These are phyloP conservation scores for Pisolithus albus DNA, from an alignment of 768 basidiomycete species.

Conservation along the genomic window DNA sequence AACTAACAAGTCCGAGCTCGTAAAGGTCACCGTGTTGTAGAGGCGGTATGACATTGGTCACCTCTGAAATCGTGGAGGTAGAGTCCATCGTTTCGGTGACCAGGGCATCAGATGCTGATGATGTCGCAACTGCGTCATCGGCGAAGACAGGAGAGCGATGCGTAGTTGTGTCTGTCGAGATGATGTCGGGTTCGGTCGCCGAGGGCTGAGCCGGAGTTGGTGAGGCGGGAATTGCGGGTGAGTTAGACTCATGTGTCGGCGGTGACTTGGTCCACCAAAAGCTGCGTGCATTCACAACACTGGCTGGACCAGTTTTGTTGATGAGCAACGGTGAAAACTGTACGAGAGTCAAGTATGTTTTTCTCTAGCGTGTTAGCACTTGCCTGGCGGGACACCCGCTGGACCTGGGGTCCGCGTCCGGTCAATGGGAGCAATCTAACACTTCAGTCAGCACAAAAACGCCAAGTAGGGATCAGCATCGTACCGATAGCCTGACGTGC, in stretches of 20 bases:
- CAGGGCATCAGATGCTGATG: slow-evolving; percentile 3
- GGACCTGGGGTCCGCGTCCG: slow-evolving; percentile 7
- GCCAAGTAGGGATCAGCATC: background rate
- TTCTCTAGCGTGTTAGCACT: slow-evolving; percentile 2
- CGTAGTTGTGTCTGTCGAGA: background rate
- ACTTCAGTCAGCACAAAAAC: slow-evolving; percentile 7
- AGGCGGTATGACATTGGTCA: slow-evolving; percentile 33
- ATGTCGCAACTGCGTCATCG: background rate
- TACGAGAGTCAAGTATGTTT: slow-evolving; percentile 1
- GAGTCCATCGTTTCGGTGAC: slow-evolving; percentile 4
- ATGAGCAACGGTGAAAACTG: slow-evolving; percentile 5
- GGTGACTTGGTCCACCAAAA: slow-evolving; percentile 30
- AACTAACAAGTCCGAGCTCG: slow-evolving; percentile 54
- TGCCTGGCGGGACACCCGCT: slow-evolving; percentile 14
- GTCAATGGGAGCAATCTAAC: slow-evolving; percentile 12
- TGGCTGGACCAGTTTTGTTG: slow-evolving; percentile 2
- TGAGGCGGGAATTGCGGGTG: background rate
- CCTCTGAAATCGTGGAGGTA: slow-evolving; percentile 13
- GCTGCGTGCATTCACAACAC: slow-evolving; percentile 16
- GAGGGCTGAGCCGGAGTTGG: slow-evolving; percentile 5
- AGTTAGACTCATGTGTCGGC: background rate
- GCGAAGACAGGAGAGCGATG: background rate
- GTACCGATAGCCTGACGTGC: slow-evolving; percentile 19
- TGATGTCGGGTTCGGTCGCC: too few relatives aligned
- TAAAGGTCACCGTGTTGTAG: slow-evolving; percentile 69